A percentile compares a stretch with the other conserved stretches of the same genome.
These are phyloP conservation scores for Scytalidium lignicola DNA, from an alignment of 2,329 filamentous ascomycete genomes.

Conservation along the genomic window DNA sequence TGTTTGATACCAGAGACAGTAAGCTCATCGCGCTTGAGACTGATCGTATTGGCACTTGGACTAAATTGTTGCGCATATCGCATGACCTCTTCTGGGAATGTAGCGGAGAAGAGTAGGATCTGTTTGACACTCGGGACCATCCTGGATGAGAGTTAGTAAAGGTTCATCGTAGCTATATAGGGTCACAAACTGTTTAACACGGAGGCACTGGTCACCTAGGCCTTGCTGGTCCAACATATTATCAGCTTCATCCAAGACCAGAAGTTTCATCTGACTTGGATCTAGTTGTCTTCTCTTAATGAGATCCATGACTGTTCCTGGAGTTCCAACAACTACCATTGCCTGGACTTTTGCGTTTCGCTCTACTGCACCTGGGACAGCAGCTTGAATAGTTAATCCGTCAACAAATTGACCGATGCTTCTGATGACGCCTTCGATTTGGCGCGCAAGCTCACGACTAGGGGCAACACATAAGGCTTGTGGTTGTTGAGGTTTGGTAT, in stretches of 20 bases:
- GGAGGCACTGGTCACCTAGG: slow-evolving; percentile 87
- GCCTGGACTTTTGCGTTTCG: slow-evolving; percentile 65
- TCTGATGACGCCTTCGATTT: slow-evolving; percentile 82
- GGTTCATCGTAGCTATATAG: background rate
- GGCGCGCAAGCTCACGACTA: slow-evolving; percentile 87
- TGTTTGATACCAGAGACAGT: slow-evolving; percentile 97
- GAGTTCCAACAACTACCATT: slow-evolving; percentile 86
- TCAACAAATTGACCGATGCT: slow-evolving; percentile 81
- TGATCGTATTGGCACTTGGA: slow-evolving; percentile 79
- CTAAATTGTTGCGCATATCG: slow-evolving; percentile 80
- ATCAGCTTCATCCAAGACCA: slow-evolving; percentile 95
- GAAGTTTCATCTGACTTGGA: slow-evolving; percentile 64
- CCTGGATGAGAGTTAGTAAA: slow-evolving; percentile 36
- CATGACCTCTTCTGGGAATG: slow-evolving; percentile 81
- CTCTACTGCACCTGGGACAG: slow-evolving; percentile 72
- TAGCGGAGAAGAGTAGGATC: slow-evolving; percentile 92
- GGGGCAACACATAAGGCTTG: slow-evolving; percentile 89
- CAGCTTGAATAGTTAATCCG: slow-evolving; percentile 70
- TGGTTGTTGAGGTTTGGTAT: slow-evolving; percentile 60
- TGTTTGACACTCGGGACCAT: slow-evolving; percentile 72
- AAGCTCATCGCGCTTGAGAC: slow-evolving; percentile 82
- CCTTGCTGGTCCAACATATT: slow-evolving; percentile 98
- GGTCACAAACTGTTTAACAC: slow-evolving; percentile 71
- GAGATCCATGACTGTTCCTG: slow-evolving; percentile 86
- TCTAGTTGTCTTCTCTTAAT: slow-evolving; percentile 74